Base-by-base conservation (phyloP, 768 basidiomycete species). In the Asterophora lycoperdoides region DNA sequence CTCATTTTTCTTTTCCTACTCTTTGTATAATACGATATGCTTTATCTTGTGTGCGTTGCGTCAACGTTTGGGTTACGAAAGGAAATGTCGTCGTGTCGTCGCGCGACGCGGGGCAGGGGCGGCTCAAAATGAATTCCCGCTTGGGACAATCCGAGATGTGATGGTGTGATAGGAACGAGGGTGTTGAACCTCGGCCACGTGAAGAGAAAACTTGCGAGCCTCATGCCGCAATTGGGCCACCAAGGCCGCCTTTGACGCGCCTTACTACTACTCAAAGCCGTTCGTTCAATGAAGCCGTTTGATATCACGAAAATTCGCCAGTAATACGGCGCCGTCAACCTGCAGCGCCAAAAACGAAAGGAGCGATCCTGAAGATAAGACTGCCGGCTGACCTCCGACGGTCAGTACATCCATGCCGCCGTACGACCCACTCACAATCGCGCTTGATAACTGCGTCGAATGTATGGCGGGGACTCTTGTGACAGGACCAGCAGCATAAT, bases 81-180 rank as follows among this genome's bases (percentile, higher is more conserved):
- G 30, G 4, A 10, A 32, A 32, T 9, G 13, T 32, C 30, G 30
- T n/a, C n/a, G n/a, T n/a, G n/a, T n/a, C n/a, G n/a, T n/a, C n/a
- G n/a, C n/a, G n/a, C n/a, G n/a, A n/a, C n/a, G n/a, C n/a, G n/a
- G n/a, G n/a, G n/a, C n/a, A n/a, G n/a, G n/a, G n/a, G n/a, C n/a
- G 30, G 30, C 8, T 9, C 30, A 32, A 32, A 32, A 32, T 32
- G 30, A 32, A 32, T 32, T 32, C 30, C 13, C 13, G 30, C 9
- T 41, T 28, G 9, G 40, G 30, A 38, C 32, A 30, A 51, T 50
- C 48, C 53, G 3, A 49, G 54, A 55, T 55, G 54, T 55, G 54
- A 55, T 34, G 48, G 45, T 55, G 53, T 55, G 53, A 55, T 46
- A 45, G 23, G 8, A 40, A 51, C 42, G 45, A 51, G 49, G 49